Conservation (phyloP, 805 yeast species). For the Metschnikowia gruessii region DNA sequence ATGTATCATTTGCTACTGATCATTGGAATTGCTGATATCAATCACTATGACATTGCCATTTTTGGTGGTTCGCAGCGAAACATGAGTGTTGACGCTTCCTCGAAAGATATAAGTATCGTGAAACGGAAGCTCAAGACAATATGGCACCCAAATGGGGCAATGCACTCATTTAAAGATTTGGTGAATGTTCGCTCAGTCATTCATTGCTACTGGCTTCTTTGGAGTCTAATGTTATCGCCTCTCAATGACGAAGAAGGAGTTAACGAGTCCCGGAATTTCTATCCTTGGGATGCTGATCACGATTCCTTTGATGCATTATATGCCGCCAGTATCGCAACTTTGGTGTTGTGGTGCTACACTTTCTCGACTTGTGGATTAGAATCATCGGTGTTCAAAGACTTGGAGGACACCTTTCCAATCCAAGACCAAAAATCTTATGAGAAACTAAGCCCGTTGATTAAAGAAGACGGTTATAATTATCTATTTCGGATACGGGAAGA, state of each 20-base stretch:
- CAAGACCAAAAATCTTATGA: conserved; percentile 22
- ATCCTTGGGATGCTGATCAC: conserved; percentile 32
- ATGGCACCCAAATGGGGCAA: conserved; percentile 23
- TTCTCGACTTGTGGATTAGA: conserved; percentile 35
- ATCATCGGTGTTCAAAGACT: conserved; percentile 23
- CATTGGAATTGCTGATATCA: conserved; percentile 55
- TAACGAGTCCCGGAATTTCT: conserved; percentile 12
- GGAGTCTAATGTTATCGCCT: conserved; percentile 38
- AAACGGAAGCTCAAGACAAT: conserved; percentile 33
- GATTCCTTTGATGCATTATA: conserved; percentile 38
- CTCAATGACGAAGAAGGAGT: conserved; percentile 18
- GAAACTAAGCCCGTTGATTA: conserved; percentile 24
- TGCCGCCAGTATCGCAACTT: conserved; percentile 36
- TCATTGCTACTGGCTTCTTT: conserved; percentile 39
- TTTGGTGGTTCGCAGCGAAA: conserved; percentile 81
- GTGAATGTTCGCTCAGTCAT: conserved; percentile 36
- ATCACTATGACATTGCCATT: conserved; percentile 75
- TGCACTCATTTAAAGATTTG: conserved; percentile 24
- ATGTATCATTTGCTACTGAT: conserved; percentile 74
- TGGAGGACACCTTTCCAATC: conserved; percentile 6
- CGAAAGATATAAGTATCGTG: conserved; percentile 34
- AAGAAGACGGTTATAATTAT: conserved; percentile 39
- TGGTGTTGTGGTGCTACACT: conserved; percentile 41
- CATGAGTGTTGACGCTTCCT: conserved; percentile 38
- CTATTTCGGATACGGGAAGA: conserved; percentile 35